Conservation (phyloP, 192 early-diverging fungal genomes). For the Pecoramyces ruminantium region DNA sequence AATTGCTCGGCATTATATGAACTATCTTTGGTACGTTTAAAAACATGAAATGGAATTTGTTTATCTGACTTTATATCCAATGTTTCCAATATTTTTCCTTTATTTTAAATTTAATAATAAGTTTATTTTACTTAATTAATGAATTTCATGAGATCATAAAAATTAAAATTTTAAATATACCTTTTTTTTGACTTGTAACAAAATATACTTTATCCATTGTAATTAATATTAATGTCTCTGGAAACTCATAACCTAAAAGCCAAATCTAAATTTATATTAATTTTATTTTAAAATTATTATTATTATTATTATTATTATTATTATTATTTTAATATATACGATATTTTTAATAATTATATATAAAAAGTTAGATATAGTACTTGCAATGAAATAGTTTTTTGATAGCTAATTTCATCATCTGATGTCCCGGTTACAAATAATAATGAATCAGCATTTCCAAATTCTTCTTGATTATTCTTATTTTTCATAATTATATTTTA, state of each 20-base stretch:
- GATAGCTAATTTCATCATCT: constrained; percentile 48
- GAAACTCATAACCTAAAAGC: constrained; percentile 84
- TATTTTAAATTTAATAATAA: constrained; percentile 12
- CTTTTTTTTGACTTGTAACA: constrained; percentile 66
- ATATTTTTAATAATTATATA: too few relatives aligned
- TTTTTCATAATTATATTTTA: too few relatives aligned
- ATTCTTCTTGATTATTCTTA: constrained; percentile 1
- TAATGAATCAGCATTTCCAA: constrained; percentile 28
- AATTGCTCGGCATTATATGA: constrained; percentile 52
- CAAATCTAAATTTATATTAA: too few relatives aligned
- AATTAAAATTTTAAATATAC: constrained; percentile 10
- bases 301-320: not conserved
- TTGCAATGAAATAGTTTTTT: constrained; percentile 46
- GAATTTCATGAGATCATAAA: not conserved
- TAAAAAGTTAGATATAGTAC: too few relatives aligned
- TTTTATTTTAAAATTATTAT: not conserved
- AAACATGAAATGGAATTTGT: constrained; percentile 54
- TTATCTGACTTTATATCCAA: constrained; percentile 15
- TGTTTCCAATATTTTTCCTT: constrained; percentile 45
- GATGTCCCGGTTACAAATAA: constrained; percentile 43
- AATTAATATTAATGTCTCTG: constrained; percentile 66
- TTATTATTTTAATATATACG: too few relatives aligned
- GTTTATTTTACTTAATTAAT: not conserved
- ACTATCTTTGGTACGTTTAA: constrained; percentile 58
- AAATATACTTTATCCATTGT: constrained; percentile 58